phyloP scores from a whole-genome alignment of 441 rosid species.

The Aquilaria agallochum region DNA sequence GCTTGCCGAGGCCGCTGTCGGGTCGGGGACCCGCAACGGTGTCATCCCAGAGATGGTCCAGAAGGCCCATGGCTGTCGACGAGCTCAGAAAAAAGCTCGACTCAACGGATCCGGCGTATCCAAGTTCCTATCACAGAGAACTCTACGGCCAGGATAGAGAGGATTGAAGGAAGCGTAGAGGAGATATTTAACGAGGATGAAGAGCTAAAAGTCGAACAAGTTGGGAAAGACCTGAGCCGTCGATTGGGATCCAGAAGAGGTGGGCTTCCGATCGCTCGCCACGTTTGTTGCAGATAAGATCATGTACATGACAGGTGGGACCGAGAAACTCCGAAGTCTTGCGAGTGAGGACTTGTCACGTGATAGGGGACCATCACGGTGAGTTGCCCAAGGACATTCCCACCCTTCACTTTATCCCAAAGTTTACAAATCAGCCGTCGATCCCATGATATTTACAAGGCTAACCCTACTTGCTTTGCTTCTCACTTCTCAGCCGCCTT shows the following conservation, averaged over 20 bases:
- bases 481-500: slow-evolving; percentile 25
- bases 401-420: slow-evolving; percentile 19
- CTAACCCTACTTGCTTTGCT: not conserved
- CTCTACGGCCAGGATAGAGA: slow-evolving; percentile 3
- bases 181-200: slow-evolving; percentile 28
- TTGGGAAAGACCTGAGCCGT: slow-evolving; percentile 39
- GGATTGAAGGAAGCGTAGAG: accelerated
- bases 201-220: slow-evolving; percentile 25
- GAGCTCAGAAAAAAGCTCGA: slow-evolving; percentile 1
- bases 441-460: slow-evolving; percentile 19
- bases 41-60: slow-evolving; percentile 96
- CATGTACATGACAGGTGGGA: slow-evolving; percentile 30
- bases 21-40: slow-evolving; percentile 95
- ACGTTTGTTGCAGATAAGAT: slow-evolving; percentile 51
- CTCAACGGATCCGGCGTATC: slow-evolving; percentile 9
- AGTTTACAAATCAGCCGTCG: slow-evolving; percentile 2
- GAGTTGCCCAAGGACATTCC: not conserved
- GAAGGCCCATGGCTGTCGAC: slow-evolving; percentile 54
- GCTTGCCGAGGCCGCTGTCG: slow-evolving; percentile 91
- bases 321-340: slow-evolving; percentile 16
- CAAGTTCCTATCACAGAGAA: not conserved
- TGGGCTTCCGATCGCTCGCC: slow-evolving; percentile 35
- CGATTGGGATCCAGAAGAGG: slow-evolving; percentile 20
- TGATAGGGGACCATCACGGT: slow-evolving; percentile 21
- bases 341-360: slow-evolving; percentile 29